Percentiles rank a stretch among this genome's conserved stretches.
phyloP scores from a whole-genome alignment of 1,284 basidiomycete species.

The Tilletiaria anomala region DNA sequence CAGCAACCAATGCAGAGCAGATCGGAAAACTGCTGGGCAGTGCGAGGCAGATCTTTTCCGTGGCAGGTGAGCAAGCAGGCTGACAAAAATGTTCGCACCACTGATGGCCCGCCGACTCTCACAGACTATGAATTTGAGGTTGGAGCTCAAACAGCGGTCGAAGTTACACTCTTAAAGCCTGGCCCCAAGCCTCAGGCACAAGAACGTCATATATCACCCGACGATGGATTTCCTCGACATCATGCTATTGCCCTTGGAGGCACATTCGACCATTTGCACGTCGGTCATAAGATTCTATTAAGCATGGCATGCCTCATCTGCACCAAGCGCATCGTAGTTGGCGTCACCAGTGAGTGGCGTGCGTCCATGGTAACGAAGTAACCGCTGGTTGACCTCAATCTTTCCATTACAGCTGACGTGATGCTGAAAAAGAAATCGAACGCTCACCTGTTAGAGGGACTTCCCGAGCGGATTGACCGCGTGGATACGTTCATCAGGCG shows the following conservation, averaged over 20 bases:
- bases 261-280: constrained; percentile 94
- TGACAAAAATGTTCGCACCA: neutral
- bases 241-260: constrained; percentile 48
- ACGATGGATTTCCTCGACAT: constrained; percentile 9
- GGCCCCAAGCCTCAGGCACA: no score
- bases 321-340: constrained; percentile 65
- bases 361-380: no score
- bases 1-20: neutral
- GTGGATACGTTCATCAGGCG: constrained; percentile 26
- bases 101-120: neutral
- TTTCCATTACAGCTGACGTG: constrained; percentile 49
- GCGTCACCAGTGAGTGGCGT: constrained; percentile 48
- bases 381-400: no score
- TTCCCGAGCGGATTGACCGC: constrained; percentile 41
- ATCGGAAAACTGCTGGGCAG: neutral
- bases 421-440: constrained; percentile 63
- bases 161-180: neutral
- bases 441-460: constrained; percentile 54
- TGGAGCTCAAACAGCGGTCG: neutral
- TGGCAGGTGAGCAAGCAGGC: neutral
- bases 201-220: no score
- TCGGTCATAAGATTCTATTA: constrained; percentile 91
- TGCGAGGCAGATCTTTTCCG: neutral
- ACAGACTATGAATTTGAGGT: neutral
- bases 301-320: constrained; percentile 78